Evolutionary conservation across 352 stramenopile genomes (phyloP), one percentile per base, ranked within the genome.

Genomic region (Saprolegnia parasitica): DNA sequence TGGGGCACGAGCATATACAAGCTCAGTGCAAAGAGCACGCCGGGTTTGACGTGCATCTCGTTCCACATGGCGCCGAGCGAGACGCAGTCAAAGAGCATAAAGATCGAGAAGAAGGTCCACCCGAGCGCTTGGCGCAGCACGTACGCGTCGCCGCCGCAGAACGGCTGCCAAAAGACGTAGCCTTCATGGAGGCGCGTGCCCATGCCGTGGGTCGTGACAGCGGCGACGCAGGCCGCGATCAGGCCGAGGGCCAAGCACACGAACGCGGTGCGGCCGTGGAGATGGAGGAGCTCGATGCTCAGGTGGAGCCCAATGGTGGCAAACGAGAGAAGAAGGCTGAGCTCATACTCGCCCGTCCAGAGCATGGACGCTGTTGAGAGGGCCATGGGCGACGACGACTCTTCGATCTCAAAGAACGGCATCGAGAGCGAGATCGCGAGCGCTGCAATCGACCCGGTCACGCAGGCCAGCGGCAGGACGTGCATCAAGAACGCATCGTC

Each of bases 41-140:
- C 78, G 13, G 55, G 57, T 1, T 76, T 76, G 10, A 78, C 23
- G 21, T 21, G 23, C 40, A 21, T 67, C 20, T 61, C 65, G 26
- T 73, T 49, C 10, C 71, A 54, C 21, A 77, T 65, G 3, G 81
- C 54, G 4, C 72, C 80, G 2, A 84, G 60, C 8, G 80, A 65
- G 0, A 87, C 49, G 21, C 74, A 79, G 52, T 86, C 78, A n/a
- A 86, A 84, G 0, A 87, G 70, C 1, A 84, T 49, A 50, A 84
- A 73, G 4, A 87, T 72, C 13, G 71, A 77, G 24, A 86, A 79
- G 4, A 87, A 62, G 0, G 77, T 84, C 80, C 80, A 87, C 11
- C 76, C 80, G 6, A 87, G 71, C 4, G 78, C 78, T 74, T 87
- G 80, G 0, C 76, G 78, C 21, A 87, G 71, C 0, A 86, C 77